Percentiles rank a stretch among this genome's conserved stretches.
Evolutionary conservation across 495 filamentous ascomycete species (phyloP).

Genomic region (Aspergillus bridgeri): DNA sequence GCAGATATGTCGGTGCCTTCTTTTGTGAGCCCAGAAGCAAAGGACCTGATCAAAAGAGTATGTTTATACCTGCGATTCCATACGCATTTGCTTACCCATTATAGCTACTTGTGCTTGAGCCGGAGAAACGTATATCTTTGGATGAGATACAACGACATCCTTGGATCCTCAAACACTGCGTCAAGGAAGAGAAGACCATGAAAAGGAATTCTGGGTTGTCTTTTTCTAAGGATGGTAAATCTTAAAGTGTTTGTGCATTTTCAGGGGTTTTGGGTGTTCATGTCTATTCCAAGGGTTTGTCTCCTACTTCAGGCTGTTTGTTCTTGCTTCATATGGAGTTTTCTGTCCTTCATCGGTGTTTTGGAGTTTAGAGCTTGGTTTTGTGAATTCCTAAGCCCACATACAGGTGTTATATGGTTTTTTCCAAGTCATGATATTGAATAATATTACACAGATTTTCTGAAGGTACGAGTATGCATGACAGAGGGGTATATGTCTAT

Average conservation of each 20-base stretch:
- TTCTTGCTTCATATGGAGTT: conserved; percentile 20
- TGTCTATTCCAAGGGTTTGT: conserved; percentile 8
- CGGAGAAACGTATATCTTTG: conserved; percentile 86
- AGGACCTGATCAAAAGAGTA: conserved; percentile 88
- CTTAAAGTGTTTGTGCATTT: conserved; percentile 27
- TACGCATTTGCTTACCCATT: conserved; percentile 15
- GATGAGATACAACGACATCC: conserved; percentile 88
- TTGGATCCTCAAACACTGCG: conserved; percentile 96
- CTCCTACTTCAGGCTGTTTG: conserved; percentile 6
- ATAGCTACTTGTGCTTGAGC: conserved; percentile 88
- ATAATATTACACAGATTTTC: not conserved
- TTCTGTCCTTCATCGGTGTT: not conserved
- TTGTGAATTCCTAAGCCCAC: not conserved
- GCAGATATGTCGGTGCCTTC: conserved; percentile 90
- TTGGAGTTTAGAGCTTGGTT: not conserved
- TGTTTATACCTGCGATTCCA: conserved; percentile 17
- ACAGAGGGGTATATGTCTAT: not conserved
- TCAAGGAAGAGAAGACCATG: conserved; percentile 64
- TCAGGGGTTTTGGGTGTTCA: conserved; percentile 23
- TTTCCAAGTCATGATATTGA: not conserved
- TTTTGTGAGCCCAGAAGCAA: conserved; percentile 87
- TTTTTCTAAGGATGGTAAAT: conserved; percentile 37
- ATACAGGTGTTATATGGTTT: not conserved
- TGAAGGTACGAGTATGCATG: not conserved
- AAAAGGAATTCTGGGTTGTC: conserved; percentile 46